Conservation (phyloP, 306 rosid species). For the Arachis hypogaea region DNA sequence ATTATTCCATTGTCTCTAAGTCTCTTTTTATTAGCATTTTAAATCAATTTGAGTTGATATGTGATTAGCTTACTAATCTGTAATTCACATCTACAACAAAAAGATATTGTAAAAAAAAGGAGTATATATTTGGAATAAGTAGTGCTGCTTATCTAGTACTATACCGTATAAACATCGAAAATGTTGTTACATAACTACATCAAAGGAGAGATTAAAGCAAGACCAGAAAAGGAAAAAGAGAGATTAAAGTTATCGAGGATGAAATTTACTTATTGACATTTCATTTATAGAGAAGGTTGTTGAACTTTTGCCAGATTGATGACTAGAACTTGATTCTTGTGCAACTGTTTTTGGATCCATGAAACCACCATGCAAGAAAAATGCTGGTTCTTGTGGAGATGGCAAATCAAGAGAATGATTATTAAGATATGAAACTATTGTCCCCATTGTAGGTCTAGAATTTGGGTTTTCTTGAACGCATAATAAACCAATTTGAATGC, state of each 20-base stretch:
- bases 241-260: neutral
- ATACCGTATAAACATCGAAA: no score
- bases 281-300: neutral
- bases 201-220: no score
- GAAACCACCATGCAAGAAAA: neutral
- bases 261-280: neutral
- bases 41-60: no score
- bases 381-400: constrained; percentile 43
- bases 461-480: constrained; percentile 48
- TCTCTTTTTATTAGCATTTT: no score
- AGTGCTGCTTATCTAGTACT: no score
- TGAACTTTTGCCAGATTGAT: neutral
- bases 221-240: no score
- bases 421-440: constrained; percentile 36
- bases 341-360: neutral
- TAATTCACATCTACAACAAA: no score
- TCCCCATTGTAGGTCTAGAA: constrained; percentile 49
- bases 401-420: constrained; percentile 38
- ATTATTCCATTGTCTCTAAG: no score
- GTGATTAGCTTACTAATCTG: no score
- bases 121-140: no score
- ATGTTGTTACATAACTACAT: no score
- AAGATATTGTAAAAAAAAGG: no score
- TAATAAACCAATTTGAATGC: constrained; percentile 50
- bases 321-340: neutral